Evolutionary conservation across 2,329 filamentous ascomycete genomes (phyloP), one percentile per base, ranked within the genome.

Genomic region (Diplocarpon rosae): DNA sequence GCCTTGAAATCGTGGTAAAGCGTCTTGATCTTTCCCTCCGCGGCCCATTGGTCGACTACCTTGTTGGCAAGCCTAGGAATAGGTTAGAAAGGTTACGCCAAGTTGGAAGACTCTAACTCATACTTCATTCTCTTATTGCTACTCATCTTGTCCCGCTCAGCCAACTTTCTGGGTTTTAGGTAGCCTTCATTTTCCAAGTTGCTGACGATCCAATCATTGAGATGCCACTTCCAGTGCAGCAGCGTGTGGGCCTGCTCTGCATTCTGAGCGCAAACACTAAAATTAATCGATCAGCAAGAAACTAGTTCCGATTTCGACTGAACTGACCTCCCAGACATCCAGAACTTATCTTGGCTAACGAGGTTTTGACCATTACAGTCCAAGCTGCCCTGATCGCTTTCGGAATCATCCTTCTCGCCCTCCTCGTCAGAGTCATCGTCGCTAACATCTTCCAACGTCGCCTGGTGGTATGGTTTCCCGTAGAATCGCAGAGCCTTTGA

Each of bases 211-310:
- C 75, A 84, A 51, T 80, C 72, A 57, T 84, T 80, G n/a, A 90
- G 74, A 37, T 79, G 75, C 48, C 75, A 76, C 45, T 81, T 80
- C 85, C 85, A 89, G 63, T 92, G 85, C 4, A 78, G 71, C 3
- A 90, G 69, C 1, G 72, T 73, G 57, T 90, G 85, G 0, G 83
- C 80, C 32, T 80, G 80, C 51, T 78, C 69, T 0, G 85, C 83
- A 52, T 81, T 82, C 28, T 66, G 64, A 56, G 72, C 75, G 65
- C 79, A 84, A 48, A 71, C 70, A 13, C 58, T 58, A 15, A 7
- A 20, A 37, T 12, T 9, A 32, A 6, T 38, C 33, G 35, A 43
- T 30, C 16, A 36, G 14, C 10, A 14, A 33, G 9, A n/a, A 17
- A n/a, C 17, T 11, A 14, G 24, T 12, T 10, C 27, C 17, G 17